Evolutionary conservation across 768 basidiomycete species (phyloP), one percentile per base, ranked within the genome.

Genomic region (Hygrophorus russula): DNA sequence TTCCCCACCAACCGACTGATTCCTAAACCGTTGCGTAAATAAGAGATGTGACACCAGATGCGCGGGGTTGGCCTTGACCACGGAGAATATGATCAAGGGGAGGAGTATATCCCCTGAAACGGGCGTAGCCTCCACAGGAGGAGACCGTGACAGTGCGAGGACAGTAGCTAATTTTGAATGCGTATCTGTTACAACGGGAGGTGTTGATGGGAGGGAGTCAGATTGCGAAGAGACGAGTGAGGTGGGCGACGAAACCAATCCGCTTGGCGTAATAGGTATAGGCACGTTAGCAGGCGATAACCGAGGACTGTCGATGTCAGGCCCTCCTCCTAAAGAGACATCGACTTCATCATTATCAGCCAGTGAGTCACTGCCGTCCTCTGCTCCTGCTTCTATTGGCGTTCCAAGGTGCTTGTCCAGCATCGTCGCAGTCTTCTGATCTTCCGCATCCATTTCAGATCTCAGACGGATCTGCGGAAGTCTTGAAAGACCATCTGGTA

Each of bases 51-150:
- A 69, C 50, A 92, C 67, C 0, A 98, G 72, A 46, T 78, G 80
- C 0, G 79, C 69, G 1, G 96, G 94, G 56, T 98, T 97, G 10
- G 87, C 71, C 59, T 89, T 90, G 53, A 97, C 92, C 33, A 96
- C 89, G 1, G 91, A 79, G 56, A 84, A 96, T 38, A 97, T 99
- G 59, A 97, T 80, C 47, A 98, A 63, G 0, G 94, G 94, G 12
- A 99, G 73, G 31, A 99, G 80, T 33, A 96, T 73, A 54, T 97
- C 94, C 1, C 90, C 88, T 0, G 83, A 86, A 3, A 85, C 77
- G 4, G 74, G 76, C 1, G 75, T 79, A 0, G 68, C 56, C 9
- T 59, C 55, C 32, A 56, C 45, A 15, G 42, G 39, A 13, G 47
- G 12, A 30, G 52, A 53, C 18, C 38, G 47, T 15, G 52, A 43